Evolutionary conservation across 2,329 filamentous ascomycete genomes (phyloP).

Genomic region (Aspergillus aculeatus): DNA sequence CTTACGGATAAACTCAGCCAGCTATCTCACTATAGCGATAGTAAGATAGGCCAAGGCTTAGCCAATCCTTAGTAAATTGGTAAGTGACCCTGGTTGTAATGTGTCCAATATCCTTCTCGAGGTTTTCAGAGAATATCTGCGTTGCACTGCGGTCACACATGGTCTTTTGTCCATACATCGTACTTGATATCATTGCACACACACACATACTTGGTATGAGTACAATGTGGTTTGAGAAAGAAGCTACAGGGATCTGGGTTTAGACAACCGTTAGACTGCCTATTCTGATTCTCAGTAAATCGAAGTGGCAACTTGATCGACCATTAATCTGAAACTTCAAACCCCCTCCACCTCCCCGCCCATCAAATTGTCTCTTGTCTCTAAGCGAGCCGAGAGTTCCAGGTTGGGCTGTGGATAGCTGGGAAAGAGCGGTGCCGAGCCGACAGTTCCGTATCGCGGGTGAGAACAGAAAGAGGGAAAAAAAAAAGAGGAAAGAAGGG

Average conservation of each 20-base stretch:
- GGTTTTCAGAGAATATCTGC: not conserved
- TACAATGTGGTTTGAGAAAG: too few relatives aligned
- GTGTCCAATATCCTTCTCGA: not conserved
- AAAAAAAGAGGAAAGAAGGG: too few relatives aligned
- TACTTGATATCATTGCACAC: not conserved
- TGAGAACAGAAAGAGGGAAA: too few relatives aligned
- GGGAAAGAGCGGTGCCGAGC: not conserved
- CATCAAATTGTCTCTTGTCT: not conserved
- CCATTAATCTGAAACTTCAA: not conserved
- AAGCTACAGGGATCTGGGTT: not conserved
- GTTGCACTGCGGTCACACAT: not conserved
- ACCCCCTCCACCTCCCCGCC: not conserved
- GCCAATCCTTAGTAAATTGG: constrained; percentile 3
- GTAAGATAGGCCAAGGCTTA: constrained; percentile 22
- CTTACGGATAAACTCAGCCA: too few relatives aligned
- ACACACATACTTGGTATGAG: too few relatives aligned
- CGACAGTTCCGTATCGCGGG: not conserved
- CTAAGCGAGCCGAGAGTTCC: not conserved
- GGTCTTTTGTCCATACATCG: not conserved
- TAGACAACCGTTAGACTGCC: not conserved
- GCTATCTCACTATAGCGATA: too few relatives aligned
- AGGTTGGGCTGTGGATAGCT: not conserved
- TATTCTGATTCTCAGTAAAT: not conserved
- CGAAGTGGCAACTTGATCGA: not conserved
- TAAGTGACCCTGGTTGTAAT: not conserved